phyloP scores from a whole-genome alignment of 257 asterid genomes.

The Solanum dulcamara region DNA sequence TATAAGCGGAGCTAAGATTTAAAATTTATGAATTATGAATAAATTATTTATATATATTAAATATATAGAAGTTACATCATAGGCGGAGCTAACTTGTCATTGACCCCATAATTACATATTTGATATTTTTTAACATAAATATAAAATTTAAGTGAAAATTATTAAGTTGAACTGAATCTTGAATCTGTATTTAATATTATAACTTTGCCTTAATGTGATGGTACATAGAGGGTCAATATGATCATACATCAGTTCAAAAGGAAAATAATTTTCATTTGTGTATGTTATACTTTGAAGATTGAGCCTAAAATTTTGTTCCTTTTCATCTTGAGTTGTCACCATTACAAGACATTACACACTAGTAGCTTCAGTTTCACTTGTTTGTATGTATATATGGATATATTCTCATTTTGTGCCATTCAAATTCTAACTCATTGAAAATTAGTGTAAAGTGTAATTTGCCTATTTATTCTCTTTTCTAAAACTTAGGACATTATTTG shows the following conservation, averaged over 20 bases:
- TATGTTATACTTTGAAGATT: slow-evolving; percentile 6
- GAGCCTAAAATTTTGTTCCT: slow-evolving; percentile 2
- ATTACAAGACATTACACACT: not conserved
- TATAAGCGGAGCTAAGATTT: not conserved
- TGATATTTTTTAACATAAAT: not conserved
- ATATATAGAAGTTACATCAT: no score
- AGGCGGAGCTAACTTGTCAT: no score
- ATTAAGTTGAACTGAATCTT: not conserved
- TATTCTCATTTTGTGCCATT: not conserved
- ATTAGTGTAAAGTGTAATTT: not conserved
- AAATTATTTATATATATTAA: no score
- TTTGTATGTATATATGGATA: not conserved
- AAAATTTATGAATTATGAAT: not conserved
- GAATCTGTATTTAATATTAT: not conserved
- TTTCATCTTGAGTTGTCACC: slow-evolving; percentile 3
- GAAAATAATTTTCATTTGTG: not conserved
- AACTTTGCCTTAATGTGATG: slow-evolving; percentile 1
- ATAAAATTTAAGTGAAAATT: not conserved
- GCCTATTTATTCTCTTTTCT: not conserved
- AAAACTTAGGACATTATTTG: not conserved
- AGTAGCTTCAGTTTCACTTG: not conserved
- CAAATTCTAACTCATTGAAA: not conserved
- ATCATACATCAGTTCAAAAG: not conserved
- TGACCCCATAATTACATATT: not conserved
- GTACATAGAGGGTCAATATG: slow-evolving; percentile 1